Conservation (phyloP, 164 flowering plant species). For the Dillenia turbinata region DNA sequence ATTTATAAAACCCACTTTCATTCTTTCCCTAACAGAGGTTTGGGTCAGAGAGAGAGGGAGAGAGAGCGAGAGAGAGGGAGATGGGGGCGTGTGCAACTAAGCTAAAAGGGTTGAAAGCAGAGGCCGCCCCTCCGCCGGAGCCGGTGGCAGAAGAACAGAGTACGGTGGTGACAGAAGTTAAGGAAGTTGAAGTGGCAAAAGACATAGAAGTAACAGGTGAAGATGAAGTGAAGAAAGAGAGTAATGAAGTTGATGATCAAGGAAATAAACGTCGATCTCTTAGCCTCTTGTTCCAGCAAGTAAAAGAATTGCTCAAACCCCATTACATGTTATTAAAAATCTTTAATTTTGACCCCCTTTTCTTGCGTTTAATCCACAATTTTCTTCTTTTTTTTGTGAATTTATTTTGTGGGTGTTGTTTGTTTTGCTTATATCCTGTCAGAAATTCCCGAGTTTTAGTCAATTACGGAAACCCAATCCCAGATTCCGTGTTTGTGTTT, state of each 20-base stretch:
- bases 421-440: background rate
- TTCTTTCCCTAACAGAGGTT: background rate
- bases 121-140: slow-evolving; percentile 5
- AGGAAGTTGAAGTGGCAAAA: background rate
- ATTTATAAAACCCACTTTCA: background rate
- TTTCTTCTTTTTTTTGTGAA: background rate
- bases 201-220: background rate
- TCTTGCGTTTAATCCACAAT: too few species aligned
- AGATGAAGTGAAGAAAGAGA: slow-evolving; percentile 3
- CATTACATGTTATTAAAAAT: too few species aligned
- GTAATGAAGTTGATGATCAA: slow-evolving; percentile 14
- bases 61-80: background rate
- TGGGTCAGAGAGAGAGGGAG: background rate
- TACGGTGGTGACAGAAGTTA: background rate
- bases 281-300: slow-evolving; percentile 31
- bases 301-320: background rate
- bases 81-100: slow-evolving; percentile 40
- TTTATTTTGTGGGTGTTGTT: slow-evolving; percentile 3
- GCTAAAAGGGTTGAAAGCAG: slow-evolving; percentile 21
- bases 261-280: slow-evolving; percentile 24
- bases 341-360: background rate
- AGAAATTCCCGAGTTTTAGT: background rate
- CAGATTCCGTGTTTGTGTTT: too few species aligned
- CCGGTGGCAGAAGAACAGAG: slow-evolving; percentile 8
- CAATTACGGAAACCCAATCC: background rate